These are phyloP conservation scores for Hypomontagnella submonticulosa DNA, from an alignment of 495 filamentous ascomycete genomes.

Conservation along the genomic window DNA sequence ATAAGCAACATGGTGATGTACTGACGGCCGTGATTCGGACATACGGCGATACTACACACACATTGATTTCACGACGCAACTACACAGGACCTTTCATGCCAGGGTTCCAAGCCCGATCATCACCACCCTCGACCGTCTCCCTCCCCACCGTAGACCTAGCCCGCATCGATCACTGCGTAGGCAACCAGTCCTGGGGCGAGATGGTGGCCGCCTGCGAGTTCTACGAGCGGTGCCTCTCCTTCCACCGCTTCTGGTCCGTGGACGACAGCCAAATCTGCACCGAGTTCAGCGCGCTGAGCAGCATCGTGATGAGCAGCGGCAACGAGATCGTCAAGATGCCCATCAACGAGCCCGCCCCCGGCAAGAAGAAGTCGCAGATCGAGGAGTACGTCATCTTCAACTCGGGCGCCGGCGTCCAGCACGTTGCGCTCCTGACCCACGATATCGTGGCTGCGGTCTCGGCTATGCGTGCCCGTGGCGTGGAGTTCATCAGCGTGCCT, in stretches of 20 bases:
- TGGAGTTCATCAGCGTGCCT: constrained; percentile 90
- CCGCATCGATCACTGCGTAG: constrained; percentile 91
- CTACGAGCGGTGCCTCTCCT: constrained; percentile 88
- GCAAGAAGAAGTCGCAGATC: constrained; percentile 88
- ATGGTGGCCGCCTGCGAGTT: constrained; percentile 88
- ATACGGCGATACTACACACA: constrained; percentile 93
- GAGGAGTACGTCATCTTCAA: constrained; percentile 94
- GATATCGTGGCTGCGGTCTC: constrained; percentile 81
- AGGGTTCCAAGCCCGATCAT: constrained; percentile 69
- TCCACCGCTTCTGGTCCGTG: constrained; percentile 95
- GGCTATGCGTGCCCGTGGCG: constrained; percentile 79
- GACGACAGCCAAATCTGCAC: constrained; percentile 89
- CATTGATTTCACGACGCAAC: constrained; percentile 72
- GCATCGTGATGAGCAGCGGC: constrained; percentile 87
- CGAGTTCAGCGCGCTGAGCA: constrained; percentile 85
- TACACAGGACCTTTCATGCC: constrained; percentile 84
- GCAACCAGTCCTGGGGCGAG: constrained; percentile 90
- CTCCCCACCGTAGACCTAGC: constrained; percentile 72
- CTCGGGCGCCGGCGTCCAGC: constrained; percentile 86
- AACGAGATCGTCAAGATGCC: constrained; percentile 88
- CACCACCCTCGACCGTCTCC: constrained; percentile 40
- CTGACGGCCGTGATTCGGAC: constrained; percentile 80
- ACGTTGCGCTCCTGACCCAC: constrained; percentile 83
- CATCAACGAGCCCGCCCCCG: constrained; percentile 92
- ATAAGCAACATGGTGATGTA: constrained; percentile 67